Evolutionary conservation across 331 rosid genomes (phyloP), one percentile per base, ranked within the genome.

Genomic region (Erythrophleum ivorense): DNA sequence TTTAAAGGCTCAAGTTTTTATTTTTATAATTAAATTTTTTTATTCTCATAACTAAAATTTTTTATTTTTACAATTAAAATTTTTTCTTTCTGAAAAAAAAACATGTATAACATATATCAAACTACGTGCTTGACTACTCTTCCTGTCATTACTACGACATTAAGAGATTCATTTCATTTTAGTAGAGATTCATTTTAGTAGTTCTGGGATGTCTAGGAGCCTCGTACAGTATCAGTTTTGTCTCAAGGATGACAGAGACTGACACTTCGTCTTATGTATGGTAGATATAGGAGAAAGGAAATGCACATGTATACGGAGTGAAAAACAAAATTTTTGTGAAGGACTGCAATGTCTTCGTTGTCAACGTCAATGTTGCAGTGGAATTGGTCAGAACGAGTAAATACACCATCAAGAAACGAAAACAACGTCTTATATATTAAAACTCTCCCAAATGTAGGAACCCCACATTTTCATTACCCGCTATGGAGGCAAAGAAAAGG

Each of bases 311-410:
- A 54, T 18, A 54, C 31, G 9, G 19, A 58, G 76, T 76, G 60
- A 76, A 71, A 75, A 75, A 48, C 53, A 43, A 43, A 43, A 43
- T 0, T 7, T n/a, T 43, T 7, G 46, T 43, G 46, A 43, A 62
- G 19, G 10, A 14, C 70, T 63, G 21, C 19, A 63, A 63, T 3
- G 2, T 63, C 64, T 77, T 73, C 4, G 31, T 69, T 75, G 78
- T 84, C 70, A 71, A 24, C 65, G 15, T 24, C 73, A 81, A 85
- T 73, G 77, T 57, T 24, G 46, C 57, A 75, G 46, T 52, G 60
- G 84, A 83, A 80, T 55, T 67, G 80, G 83, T 72, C 83, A 78
- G 79, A 69, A 50, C 24, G 76, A 77, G 63, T 80, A 73, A 70
- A 63, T 85, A 64, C 48, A 46, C 16, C 66, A 48, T 29, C 1